phyloP scores from a whole-genome alignment of 805 yeast species.

The Scheffersomyces lignosus region DNA sequence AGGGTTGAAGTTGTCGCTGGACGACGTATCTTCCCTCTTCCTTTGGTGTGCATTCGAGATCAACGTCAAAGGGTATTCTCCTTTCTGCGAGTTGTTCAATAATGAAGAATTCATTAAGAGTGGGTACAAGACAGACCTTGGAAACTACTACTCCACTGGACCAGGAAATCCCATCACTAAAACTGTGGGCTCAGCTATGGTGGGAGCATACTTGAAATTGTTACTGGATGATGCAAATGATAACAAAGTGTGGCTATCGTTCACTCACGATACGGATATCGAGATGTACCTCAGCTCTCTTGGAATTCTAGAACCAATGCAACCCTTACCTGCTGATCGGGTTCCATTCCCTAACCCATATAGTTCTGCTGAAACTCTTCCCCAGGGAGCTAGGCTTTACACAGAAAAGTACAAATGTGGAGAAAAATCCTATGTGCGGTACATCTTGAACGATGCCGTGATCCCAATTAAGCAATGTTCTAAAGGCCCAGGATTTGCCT shows the following conservation, averaged over 20 bases:
- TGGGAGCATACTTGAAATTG: conserved; percentile 48
- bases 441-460: conserved; percentile 39
- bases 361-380: conserved; percentile 37
- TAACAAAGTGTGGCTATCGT: conserved; percentile 61
- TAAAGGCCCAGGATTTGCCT: conserved; percentile 42
- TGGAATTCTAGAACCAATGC: conserved; percentile 48
- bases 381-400: conserved; percentile 39
- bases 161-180: conserved; percentile 59
- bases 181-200: conserved; percentile 58
- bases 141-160: conserved; percentile 60
- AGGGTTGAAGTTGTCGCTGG: conserved; percentile 35
- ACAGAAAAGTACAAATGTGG: conserved; percentile 35
- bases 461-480: conserved; percentile 32
- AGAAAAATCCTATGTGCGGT: conserved; percentile 36
- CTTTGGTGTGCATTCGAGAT: conserved; percentile 72
- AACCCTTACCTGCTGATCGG: conserved; percentile 43
- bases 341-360: conserved; percentile 49
- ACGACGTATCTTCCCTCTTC: conserved; percentile 55
- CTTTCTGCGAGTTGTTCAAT: conserved; percentile 66
- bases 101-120: conserved; percentile 62
- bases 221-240: conserved; percentile 41
- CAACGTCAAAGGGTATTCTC: conserved; percentile 63
- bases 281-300: conserved; percentile 61
- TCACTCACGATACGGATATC: conserved; percentile 72
- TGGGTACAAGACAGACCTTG: conserved; percentile 59